These are phyloP conservation scores for Albophoma yamanashiensis DNA, from an alignment of 2,329 filamentous ascomycete genomes.

Conservation along the genomic window DNA sequence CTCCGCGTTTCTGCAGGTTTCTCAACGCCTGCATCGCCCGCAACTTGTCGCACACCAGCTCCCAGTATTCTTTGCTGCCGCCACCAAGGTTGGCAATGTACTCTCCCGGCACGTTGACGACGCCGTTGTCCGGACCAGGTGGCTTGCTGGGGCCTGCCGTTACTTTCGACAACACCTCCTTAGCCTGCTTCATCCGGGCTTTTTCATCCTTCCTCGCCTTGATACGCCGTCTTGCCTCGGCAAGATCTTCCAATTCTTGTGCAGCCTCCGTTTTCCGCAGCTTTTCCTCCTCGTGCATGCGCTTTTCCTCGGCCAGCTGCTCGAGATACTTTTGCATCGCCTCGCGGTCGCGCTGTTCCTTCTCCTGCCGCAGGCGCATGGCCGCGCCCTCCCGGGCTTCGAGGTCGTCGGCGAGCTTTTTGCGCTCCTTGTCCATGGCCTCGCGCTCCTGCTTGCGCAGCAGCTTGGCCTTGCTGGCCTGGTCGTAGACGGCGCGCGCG, in stretches of 20 bases:
- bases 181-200: slow-evolving; percentile 23
- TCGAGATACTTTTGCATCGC: slow-evolving; percentile 25
- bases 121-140: slow-evolving; percentile 20
- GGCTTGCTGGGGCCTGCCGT: slow-evolving; percentile 8
- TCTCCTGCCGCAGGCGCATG: slow-evolving; percentile 44
- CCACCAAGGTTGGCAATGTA: slow-evolving; percentile 18
- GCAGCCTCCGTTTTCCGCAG: slow-evolving; percentile 23
- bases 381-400: slow-evolving; percentile 65
- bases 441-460: slow-evolving; percentile 62
- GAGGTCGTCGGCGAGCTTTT: slow-evolving; percentile 76
- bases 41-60: slow-evolving; percentile 29
- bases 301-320: slow-evolving; percentile 24
- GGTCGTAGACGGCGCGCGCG: slow-evolving; percentile 69
- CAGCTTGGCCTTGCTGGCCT: slow-evolving; percentile 58
- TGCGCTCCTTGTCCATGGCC: slow-evolving; percentile 60
- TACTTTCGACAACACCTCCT: slow-evolving; percentile 21
- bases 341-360: slow-evolving; percentile 23
- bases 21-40: slow-evolving; percentile 25
- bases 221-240: slow-evolving; percentile 23
- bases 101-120: slow-evolving; percentile 24
- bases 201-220: slow-evolving; percentile 31
- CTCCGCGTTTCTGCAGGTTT: slow-evolving; percentile 17
- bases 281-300: slow-evolving; percentile 25
- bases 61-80: slow-evolving; percentile 25
- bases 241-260: slow-evolving; percentile 26